These are phyloP conservation scores for Alternaria consortialis DNA, from an alignment of 2,329 filamentous ascomycete species.

Conservation along the genomic window DNA sequence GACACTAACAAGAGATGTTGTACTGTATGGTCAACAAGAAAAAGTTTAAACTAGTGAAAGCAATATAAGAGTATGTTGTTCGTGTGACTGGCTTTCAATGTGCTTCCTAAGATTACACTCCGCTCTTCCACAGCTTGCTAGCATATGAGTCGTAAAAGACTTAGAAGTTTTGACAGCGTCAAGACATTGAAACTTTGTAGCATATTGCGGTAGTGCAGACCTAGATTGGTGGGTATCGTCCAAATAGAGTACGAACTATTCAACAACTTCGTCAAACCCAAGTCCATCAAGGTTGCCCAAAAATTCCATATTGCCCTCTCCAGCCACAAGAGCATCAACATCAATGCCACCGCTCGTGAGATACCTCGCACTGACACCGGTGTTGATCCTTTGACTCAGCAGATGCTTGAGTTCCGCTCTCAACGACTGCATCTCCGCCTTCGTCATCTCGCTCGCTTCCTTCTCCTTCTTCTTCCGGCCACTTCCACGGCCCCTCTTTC, in stretches of 20 bases:
- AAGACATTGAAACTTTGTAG: not conserved
- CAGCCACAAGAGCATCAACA: slow-evolving; percentile 74
- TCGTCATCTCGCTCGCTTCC: slow-evolving; percentile 71
- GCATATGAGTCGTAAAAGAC: not conserved
- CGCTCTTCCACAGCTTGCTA: not conserved
- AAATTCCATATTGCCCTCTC: slow-evolving; percentile 69
- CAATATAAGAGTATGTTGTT: not conserved
- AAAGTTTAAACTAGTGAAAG: not conserved
- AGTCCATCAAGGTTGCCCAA: slow-evolving; percentile 65
- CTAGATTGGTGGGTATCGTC: not conserved
- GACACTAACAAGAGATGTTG: not conserved
- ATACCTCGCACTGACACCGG: slow-evolving; percentile 88
- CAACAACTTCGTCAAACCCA: slow-evolving; percentile 44
- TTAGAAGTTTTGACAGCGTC: not conserved
- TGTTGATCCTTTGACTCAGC: slow-evolving; percentile 78
- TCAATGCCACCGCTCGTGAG: slow-evolving; percentile 86
- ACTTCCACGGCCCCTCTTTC: slow-evolving; percentile 70
- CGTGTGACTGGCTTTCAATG: too few species aligned
- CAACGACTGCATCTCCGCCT: slow-evolving; percentile 75
- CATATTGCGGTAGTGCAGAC: not conserved
- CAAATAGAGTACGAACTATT: not conserved
- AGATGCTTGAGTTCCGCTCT: slow-evolving; percentile 76
- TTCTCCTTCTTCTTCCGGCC: slow-evolving; percentile 79
- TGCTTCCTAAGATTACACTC: not conserved
- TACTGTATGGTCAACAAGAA: not conserved